Evolutionary conservation across 23 red algal species (phyloP), one percentile per base, ranked within the genome.

Genomic region (Agarophyton chilense): DNA sequence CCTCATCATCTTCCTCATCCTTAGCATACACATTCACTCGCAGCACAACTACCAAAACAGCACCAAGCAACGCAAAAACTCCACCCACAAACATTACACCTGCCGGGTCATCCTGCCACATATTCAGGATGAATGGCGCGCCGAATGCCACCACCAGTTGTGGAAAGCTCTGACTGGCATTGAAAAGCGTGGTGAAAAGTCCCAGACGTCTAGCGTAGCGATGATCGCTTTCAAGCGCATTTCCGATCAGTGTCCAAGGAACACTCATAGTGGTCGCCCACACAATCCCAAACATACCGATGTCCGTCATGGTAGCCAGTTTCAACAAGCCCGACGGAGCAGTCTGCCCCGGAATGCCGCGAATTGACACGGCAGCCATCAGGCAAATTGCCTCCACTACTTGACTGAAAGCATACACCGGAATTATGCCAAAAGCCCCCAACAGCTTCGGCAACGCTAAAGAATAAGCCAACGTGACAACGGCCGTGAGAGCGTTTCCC

Each of bases 201-300:
- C 94, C 94, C 18, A 93, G 68, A 13, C 83, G 68, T 57, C 72
- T 55, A 18, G 79, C 81, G 52, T 96, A 94, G 43, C 77, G 62
- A 33, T 91, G 72, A 52, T 77, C 84, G 19, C 60, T 54, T 18
- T 89, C 67, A 43, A 98, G 52, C 41, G 85, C 88, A 31, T 79
- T 56, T 21, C 96, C 96, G 33, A 98, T 77, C 31, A 98, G 49
- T 0, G 92, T 91, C 96, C 96, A 98, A 4, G 94, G 94, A 14
- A 98, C 70, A 24, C 88, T 87, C 87, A 98, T 98, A 21, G 92
- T 95, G 1, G 87, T 92, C 10, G 96, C 91, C 96, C 92, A 95
- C 52, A 93, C 81, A 16, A 98, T 53, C 1, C 96, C 96, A 72
- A 98, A 87, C 63, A 75, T 49, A 18, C 83, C 92, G 29, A 94